Percentiles rank a stretch among this genome's conserved stretches.
Conservation (phyloP, 2,329 filamentous ascomycete species). For the Hypomyces perniciosus region DNA sequence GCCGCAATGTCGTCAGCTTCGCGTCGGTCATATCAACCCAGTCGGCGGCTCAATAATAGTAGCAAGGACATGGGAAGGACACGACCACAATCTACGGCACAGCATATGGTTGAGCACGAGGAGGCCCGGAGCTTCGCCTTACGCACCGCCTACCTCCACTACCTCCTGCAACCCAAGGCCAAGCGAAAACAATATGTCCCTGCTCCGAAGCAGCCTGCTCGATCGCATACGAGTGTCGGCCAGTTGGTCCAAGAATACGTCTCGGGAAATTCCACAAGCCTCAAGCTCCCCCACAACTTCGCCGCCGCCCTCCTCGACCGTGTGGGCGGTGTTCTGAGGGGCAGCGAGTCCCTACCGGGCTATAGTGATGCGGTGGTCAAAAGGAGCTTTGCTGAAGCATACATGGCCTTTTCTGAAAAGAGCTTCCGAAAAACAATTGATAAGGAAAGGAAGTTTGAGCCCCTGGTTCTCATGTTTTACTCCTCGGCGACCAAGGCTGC, state of each 20-base stretch:
- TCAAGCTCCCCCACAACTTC: constrained; percentile 55
- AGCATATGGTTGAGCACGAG: constrained; percentile 52
- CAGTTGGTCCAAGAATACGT: constrained; percentile 86
- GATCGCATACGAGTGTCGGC: constrained; percentile 66
- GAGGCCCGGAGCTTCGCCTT: constrained; percentile 91
- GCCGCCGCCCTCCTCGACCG: constrained; percentile 56
- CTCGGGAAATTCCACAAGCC: constrained; percentile 40
- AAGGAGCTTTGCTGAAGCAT: constrained; percentile 87
- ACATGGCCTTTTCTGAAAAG: constrained; percentile 86
- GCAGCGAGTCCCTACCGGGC: constrained; percentile 77
- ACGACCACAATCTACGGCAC: constrained; percentile 41
- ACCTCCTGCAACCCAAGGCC: constrained; percentile 84
- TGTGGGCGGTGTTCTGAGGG: constrained; percentile 72
- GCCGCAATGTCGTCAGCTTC: constrained; percentile 46
- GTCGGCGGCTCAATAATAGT: constrained; percentile 39
- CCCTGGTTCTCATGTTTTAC: constrained; percentile 92
- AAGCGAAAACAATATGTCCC: constrained; percentile 84
- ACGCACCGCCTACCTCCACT: constrained; percentile 83
- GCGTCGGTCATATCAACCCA: constrained; percentile 39
- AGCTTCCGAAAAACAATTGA: constrained; percentile 87
- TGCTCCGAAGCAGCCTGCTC: constrained; percentile 54
- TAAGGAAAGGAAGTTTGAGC: constrained; percentile 88
- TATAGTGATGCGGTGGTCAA: constrained; percentile 89
- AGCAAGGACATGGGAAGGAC: constrained; percentile 36
- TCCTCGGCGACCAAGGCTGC: constrained; percentile 84